A percentile compares a stretch with the other conserved stretches of the same genome.
These are phyloP conservation scores for Aleurites moluccanus DNA, from an alignment of 441 rosid species.

Conservation along the genomic window DNA sequence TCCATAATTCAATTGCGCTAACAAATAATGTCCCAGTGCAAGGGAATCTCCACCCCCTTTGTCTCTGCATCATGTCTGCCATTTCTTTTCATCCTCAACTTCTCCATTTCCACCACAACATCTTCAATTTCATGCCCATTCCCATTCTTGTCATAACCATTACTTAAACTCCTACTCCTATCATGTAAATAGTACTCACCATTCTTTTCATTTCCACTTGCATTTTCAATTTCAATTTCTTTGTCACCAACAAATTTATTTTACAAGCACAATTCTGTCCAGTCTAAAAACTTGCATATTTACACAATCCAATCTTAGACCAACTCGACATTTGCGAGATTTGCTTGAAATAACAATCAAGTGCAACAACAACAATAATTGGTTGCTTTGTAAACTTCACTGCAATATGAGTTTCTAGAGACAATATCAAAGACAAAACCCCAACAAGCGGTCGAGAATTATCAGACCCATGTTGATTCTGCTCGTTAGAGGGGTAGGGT, in stretches of 20 bases:
- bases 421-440: slow-evolving; percentile 60
- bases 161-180: neutral
- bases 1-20: no score
- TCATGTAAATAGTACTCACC: slow-evolving; percentile 20
- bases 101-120: slow-evolving; percentile 35
- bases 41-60: no score
- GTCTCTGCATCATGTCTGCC: no score
- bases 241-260: slow-evolving; percentile 43
- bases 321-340: slow-evolving; percentile 79
- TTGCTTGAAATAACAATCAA: slow-evolving; percentile 72
- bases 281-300: slow-evolving; percentile 61
- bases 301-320: slow-evolving; percentile 79
- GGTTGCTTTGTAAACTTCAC: slow-evolving; percentile 89
- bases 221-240: slow-evolving; percentile 13
- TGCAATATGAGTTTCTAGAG: slow-evolving; percentile 80
- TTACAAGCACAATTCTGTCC: slow-evolving; percentile 75
- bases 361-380: slow-evolving; percentile 57
- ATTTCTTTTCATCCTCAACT: slow-evolving; percentile 36
- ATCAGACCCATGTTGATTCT: slow-evolving; percentile 6
- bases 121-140: slow-evolving; percentile 31
- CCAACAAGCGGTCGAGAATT: slow-evolving; percentile 49
- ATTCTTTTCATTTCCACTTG: slow-evolving; percentile 27
- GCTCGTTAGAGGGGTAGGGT: slow-evolving; percentile 58
- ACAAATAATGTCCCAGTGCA: no score
- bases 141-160: neutral